phyloP scores from a whole-genome alignment of 2,329 filamentous ascomycete genomes.

The Aspergillus awamori region DNA sequence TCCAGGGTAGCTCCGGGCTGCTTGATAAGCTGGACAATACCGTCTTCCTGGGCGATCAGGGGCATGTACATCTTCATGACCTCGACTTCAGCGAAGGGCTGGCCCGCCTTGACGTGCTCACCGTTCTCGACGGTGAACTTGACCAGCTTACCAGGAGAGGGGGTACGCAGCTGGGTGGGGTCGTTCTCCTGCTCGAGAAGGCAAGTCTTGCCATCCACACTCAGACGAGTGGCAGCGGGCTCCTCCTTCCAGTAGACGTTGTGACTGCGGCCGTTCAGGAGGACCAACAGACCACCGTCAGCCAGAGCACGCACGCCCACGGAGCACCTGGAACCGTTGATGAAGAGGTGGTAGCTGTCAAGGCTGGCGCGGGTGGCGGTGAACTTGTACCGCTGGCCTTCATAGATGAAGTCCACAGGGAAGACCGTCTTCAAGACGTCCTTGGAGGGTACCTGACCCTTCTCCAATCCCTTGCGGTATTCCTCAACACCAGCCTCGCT shows the following conservation, averaged over 20 bases:
- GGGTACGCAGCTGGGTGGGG: slow-evolving; percentile 91
- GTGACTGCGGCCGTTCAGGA: slow-evolving; percentile 90
- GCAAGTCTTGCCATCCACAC: slow-evolving; percentile 97
- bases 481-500: slow-evolving; percentile 86
- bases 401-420: slow-evolving; percentile 97
- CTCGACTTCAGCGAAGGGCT: slow-evolving; percentile 94
- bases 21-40: slow-evolving; percentile 97
- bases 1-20: slow-evolving; percentile 97
- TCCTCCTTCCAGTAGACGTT: slow-evolving; percentile 99
- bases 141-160: slow-evolving; percentile 95
- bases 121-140: slow-evolving; percentile 97
- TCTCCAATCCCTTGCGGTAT: slow-evolving; percentile 86
- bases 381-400: slow-evolving; percentile 95
- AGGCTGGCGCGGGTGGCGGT: slow-evolving; percentile 89
- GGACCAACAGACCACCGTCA: slow-evolving; percentile 88
- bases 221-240: slow-evolving; percentile 90
- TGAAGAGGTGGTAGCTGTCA: slow-evolving; percentile 97
- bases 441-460: slow-evolving; percentile 95
- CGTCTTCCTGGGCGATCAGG: slow-evolving; percentile 89
- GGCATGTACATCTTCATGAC: slow-evolving; percentile 99
- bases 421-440: slow-evolving; percentile 98
- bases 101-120: slow-evolving; percentile 85
- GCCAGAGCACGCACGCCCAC: slow-evolving; percentile 90
- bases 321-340: slow-evolving; percentile 95
- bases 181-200: slow-evolving; percentile 98